phyloP scores from a whole-genome alignment of 2,329 filamentous ascomycete genomes.

The Fusarium pseudoanthophilum region DNA sequence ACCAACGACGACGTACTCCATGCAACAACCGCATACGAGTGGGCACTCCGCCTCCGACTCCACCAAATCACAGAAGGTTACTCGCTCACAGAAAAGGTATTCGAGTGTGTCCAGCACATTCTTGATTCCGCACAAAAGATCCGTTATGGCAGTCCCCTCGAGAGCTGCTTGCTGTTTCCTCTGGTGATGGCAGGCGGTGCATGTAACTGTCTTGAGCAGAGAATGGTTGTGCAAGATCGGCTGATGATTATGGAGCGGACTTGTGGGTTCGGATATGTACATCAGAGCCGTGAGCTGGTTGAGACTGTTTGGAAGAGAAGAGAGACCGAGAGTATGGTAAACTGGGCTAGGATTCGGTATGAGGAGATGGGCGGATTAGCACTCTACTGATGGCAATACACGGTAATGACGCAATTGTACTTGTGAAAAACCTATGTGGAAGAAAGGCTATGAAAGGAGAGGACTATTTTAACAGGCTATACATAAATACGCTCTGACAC shows the following conservation, averaged over 20 bases:
- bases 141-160: neutral
- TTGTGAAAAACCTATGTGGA: neutral
- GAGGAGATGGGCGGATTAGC: slow-evolving; percentile 14
- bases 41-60: slow-evolving; percentile 6
- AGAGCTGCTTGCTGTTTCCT: slow-evolving; percentile 3
- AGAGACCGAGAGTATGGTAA: slow-evolving; percentile 6
- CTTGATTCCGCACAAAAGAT: neutral
- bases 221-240: slow-evolving; percentile 5
- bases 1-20: slow-evolving; percentile 2
- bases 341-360: slow-evolving; percentile 13
- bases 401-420: no score
- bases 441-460: neutral
- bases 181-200: slow-evolving; percentile 6
- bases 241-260: slow-evolving; percentile 11
- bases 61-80: slow-evolving; percentile 17
- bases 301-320: slow-evolving; percentile 18
- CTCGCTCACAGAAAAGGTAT: neutral
- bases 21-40: slow-evolving; percentile 9
- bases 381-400: neutral
- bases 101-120: slow-evolving; percentile 1
- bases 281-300: slow-evolving; percentile 12
- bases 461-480: neutral
- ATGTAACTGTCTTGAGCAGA: slow-evolving; percentile 3
- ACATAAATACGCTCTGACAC: neutral
- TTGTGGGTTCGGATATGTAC: slow-evolving; percentile 3